Percentiles rank a stretch among this genome's conserved stretches.
Conservation (phyloP, 2,329 filamentous ascomycete genomes). For the Diaporthe eres region DNA sequence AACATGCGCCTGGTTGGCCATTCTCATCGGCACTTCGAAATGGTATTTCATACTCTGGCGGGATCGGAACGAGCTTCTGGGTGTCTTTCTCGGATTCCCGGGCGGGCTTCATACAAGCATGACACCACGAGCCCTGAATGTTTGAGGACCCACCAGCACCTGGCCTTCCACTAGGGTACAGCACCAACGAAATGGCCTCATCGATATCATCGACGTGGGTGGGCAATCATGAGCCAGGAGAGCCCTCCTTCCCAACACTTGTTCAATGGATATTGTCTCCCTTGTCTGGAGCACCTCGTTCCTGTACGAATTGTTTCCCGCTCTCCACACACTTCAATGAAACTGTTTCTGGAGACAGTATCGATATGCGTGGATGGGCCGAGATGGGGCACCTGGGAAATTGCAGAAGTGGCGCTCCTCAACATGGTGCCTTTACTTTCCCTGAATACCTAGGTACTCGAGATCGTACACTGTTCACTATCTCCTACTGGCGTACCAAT, state of each 20-base stretch:
- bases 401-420: neutral
- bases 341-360: too few species aligned
- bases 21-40: neutral
- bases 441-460: neutral
- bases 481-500: too few species aligned
- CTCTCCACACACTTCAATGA: too few species aligned
- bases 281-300: neutral
- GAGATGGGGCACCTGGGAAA: fast-evolving
- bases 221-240: neutral
- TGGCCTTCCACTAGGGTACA: neutral
- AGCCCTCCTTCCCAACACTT: too few species aligned
- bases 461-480: neutral
- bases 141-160: neutral
- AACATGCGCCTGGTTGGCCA: neutral
- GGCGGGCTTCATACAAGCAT: neutral
- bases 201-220: neutral
- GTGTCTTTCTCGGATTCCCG: neutral
- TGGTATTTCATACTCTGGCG: neutral
- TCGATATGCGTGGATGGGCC: too few species aligned
- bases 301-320: too few species aligned
- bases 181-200: neutral
- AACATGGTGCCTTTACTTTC: neutral
- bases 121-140: neutral
- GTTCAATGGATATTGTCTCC: too few species aligned
- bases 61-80: neutral